These are phyloP conservation scores for Collybia nuda DNA, from an alignment of 768 basidiomycete species.

Conservation along the genomic window DNA sequence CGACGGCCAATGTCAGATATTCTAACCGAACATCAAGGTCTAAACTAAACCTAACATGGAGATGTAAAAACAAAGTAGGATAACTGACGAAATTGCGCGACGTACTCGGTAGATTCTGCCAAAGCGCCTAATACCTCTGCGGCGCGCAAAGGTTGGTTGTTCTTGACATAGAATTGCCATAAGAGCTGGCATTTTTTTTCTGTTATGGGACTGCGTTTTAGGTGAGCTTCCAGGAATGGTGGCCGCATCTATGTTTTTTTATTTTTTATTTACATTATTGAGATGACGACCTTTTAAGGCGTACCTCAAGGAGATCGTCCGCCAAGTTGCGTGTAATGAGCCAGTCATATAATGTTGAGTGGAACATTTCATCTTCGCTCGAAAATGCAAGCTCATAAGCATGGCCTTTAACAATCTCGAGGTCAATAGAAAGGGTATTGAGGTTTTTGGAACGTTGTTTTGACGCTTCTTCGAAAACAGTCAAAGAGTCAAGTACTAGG, in stretches of 20 bases:
- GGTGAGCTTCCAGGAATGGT: slow-evolving; percentile 84
- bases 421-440: slow-evolving; percentile 40
- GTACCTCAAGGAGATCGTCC: slow-evolving; percentile 88
- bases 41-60: slow-evolving; percentile 54
- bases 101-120: slow-evolving; percentile 84
- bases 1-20: slow-evolving; percentile 90
- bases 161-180: slow-evolving; percentile 97
- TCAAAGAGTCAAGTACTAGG: slow-evolving; percentile 78
- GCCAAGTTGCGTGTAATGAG: slow-evolving; percentile 75
- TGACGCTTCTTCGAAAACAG: slow-evolving; percentile 68
- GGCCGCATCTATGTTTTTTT: slow-evolving; percentile 68
- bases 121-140: slow-evolving; percentile 82
- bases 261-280: slow-evolving; percentile 7
- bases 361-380: slow-evolving; percentile 90
- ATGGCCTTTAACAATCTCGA: slow-evolving; percentile 73
- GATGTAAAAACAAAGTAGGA: background rate
- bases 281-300: slow-evolving; percentile 17
- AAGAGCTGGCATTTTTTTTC: slow-evolving; percentile 85
- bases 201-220: slow-evolving; percentile 76
- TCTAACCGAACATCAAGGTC: slow-evolving; percentile 78
- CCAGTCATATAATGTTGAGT: slow-evolving; percentile 95
- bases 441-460: slow-evolving; percentile 17
- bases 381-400: slow-evolving; percentile 87
- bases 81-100: slow-evolving; percentile 10
- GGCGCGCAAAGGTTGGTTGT: slow-evolving; percentile 82